phyloP scores from a whole-genome alignment of 1,284 basidiomycete species.

The Apiotrichum mycotoxinovorans region DNA sequence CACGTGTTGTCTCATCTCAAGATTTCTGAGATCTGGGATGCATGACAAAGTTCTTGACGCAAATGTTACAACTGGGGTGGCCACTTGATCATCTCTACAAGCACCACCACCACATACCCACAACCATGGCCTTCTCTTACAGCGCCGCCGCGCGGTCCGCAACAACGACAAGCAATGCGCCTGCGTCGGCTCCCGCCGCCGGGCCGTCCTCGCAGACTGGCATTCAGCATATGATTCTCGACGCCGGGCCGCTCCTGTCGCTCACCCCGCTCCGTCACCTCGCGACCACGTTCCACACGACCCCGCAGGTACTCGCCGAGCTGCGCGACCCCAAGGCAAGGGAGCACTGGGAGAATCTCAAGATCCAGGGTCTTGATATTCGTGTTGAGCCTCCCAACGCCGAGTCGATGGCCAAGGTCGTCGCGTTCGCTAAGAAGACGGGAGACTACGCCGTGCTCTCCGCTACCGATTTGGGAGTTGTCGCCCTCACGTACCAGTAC shows the following conservation, averaged over 20 bases:
- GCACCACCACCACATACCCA: not conserved
- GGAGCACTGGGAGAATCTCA: constrained; percentile 73
- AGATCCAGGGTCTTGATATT: constrained; percentile 63
- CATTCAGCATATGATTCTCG: constrained; percentile 76
- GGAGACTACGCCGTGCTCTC: constrained; percentile 95
- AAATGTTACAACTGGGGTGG: not conserved
- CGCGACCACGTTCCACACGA: constrained; percentile 75
- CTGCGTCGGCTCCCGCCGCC: not conserved
- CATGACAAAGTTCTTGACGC: too few relatives aligned
- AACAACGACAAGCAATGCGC: not conserved
- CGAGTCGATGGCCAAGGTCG: constrained; percentile 72
- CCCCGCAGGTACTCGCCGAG: constrained; percentile 83
- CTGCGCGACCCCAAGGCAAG: constrained; percentile 79
- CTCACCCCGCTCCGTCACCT: constrained; percentile 78
- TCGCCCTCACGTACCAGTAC: constrained; percentile 82
- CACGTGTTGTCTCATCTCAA: too few relatives aligned
- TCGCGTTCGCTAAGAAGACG: constrained; percentile 88
- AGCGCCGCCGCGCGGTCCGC: constrained; percentile 11
- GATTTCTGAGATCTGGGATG: too few relatives aligned
- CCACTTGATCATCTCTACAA: not conserved
- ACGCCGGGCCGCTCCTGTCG: constrained; percentile 85
- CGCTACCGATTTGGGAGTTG: constrained; percentile 81
- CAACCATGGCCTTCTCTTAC: constrained; percentile 19
- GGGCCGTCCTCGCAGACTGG: constrained; percentile 4
- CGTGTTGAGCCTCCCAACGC: constrained; percentile 69